phyloP scores from a whole-genome alignment of 257 asterid genomes.

The Plantago ovata region DNA sequence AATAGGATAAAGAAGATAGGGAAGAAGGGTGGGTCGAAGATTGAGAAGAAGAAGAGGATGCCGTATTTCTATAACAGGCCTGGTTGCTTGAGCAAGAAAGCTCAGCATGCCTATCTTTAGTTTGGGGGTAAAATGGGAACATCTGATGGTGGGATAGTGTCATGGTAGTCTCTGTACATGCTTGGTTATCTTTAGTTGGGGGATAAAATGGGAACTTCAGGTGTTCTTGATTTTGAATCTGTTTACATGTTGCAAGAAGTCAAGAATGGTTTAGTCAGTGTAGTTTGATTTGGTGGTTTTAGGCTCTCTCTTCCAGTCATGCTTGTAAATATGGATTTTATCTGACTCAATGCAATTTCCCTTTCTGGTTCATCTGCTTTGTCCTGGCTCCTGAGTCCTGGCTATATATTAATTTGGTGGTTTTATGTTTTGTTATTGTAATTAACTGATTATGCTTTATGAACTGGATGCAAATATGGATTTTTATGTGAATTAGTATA shows the following conservation, averaged over 20 bases:
- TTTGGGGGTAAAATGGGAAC: constrained; percentile 25
- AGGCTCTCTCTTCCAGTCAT: too few species aligned
- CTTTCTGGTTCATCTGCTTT: too few species aligned
- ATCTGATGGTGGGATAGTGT: constrained; percentile 7
- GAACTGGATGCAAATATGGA: constrained; percentile 9
- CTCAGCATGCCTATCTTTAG: constrained; percentile 31
- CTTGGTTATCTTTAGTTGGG: too few species aligned
- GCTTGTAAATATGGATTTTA: too few species aligned
- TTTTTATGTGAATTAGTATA: too few species aligned
- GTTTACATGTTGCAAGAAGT: too few species aligned
- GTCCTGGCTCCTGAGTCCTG: too few species aligned
- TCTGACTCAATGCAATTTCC: too few species aligned
- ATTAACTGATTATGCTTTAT: constrained; percentile 24
- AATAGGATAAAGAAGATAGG: constrained; percentile 77
- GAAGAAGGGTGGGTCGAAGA: constrained; percentile 48
- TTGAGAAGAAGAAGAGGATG: constrained; percentile 43
- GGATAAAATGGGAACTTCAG: too few species aligned
- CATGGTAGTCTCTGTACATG: too few species aligned
- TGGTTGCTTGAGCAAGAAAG: constrained; percentile 52
- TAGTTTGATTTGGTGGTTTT: constrained; percentile 13
- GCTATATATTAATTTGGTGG: constrained; percentile 3
- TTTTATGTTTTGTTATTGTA: too few species aligned
- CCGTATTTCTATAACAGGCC: constrained; percentile 51
- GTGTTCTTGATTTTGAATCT: too few species aligned
- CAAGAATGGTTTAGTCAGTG: background rate